Base-by-base conservation (phyloP, 495 filamentous ascomycete genomes). In the Tuber aestivum region DNA sequence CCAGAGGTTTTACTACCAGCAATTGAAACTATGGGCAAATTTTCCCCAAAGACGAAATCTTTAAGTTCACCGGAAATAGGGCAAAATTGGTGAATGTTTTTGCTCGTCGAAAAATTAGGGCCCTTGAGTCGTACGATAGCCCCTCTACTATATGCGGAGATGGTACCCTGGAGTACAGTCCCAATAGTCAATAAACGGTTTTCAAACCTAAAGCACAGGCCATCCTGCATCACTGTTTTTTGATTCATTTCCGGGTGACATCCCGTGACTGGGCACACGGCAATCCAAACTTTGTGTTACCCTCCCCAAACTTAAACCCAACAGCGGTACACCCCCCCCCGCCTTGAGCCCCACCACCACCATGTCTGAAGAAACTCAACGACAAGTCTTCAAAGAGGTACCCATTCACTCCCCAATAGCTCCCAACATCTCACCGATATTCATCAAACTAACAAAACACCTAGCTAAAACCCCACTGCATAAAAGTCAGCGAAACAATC, bases 361-460 rank as follows among this genome's bases (percentile, higher is more conserved):
- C 56, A 65, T 65, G 56, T 65, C 56, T 12, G 56, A 65, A 32
- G 56, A 65, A 65, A 65, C 56, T 4, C 56, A 65, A 35, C 27
- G 56, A 65, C 56, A 65, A 65, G 56, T 65, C 56, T 65, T 65
- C 56, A 32, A 65, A 32, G 56, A 65, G 56, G 56, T 65, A 65
- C 5, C 50, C n/a, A 61, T 61, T 27, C 50, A 27, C 10, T 61
- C 6, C 56, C 56, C 32, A 35, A 65, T 14, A 27, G 8, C 12
- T 1, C 56, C n/a, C n/a, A n/a, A n/a, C n/a, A n/a, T n/a, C n/a
- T n/a, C 27, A 14, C 56, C 56, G 10, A 27, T 1, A n/a, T 50
- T 50, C 21, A 6, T 6, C 5, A n/a, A 50, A 65, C 56, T 65
- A 32, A 65, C 56, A 35, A 65, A 65, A 32, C 27, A 35, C 27